Evolutionary conservation across 1,284 basidiomycete species (phyloP).

Genomic region (Coniferiporia weirii): DNA sequence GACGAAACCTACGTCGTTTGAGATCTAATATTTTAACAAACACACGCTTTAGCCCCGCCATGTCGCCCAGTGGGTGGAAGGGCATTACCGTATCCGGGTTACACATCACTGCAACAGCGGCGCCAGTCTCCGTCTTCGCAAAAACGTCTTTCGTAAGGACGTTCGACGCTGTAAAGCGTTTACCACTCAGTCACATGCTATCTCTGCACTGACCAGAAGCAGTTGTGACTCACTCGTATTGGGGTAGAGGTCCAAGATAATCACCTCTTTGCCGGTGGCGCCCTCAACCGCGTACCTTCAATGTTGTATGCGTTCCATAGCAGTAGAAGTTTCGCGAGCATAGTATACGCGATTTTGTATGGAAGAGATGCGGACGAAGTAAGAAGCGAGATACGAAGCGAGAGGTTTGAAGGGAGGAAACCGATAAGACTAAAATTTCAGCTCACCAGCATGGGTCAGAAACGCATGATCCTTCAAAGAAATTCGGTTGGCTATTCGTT

Average conservation of each 20-base stretch:
- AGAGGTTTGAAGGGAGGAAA: background rate
- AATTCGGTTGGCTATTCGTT: constrained; percentile 35
- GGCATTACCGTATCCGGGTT: constrained; percentile 40
- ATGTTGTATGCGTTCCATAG: background rate
- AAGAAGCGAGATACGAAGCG: background rate
- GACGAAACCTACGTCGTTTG: constrained; percentile 49
- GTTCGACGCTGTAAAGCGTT: constrained; percentile 35
- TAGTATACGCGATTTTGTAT: background rate
- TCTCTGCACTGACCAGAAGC: too few relatives aligned
- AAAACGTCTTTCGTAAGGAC: constrained; percentile 45
- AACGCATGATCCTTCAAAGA: constrained; percentile 53
- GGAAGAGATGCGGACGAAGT: too few relatives aligned
- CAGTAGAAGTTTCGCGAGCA: too few relatives aligned
- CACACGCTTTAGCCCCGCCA: background rate
- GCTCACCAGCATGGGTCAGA: constrained; percentile 50
- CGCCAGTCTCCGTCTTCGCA: constrained; percentile 38
- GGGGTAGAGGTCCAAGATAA: constrained; percentile 53
- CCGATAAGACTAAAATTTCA: background rate
- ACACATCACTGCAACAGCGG: constrained; percentile 45
- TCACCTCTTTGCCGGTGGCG: constrained; percentile 54
- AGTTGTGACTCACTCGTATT: constrained; percentile 35
- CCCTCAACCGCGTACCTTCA: constrained; percentile 40
- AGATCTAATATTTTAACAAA: constrained; percentile 30
- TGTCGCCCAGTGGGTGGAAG: background rate
- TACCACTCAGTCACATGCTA: background rate